Percentiles rank a stretch among this genome's conserved stretches.
Conservation (phyloP, 176 grass and related monocot genomes). For the Canna indica region DNA sequence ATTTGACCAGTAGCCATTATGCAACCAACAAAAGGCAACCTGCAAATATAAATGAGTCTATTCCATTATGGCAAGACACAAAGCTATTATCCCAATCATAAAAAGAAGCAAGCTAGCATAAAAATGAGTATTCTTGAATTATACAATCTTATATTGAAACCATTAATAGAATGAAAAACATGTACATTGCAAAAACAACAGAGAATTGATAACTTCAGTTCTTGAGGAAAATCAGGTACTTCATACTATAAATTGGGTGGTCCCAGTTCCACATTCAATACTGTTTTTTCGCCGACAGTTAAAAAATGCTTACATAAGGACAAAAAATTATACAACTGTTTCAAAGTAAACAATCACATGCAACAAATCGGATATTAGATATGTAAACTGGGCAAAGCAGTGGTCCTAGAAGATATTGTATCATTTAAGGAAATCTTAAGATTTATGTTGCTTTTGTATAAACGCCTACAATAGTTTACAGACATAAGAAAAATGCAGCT, state of each 20-base stretch:
- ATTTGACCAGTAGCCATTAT: slow-evolving; percentile 85
- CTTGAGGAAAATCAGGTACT: background rate
- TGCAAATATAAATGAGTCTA: slow-evolving; percentile 15
- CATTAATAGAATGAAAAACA: background rate
- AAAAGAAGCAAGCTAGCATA: too few relatives aligned
- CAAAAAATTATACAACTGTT: background rate
- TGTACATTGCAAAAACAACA: background rate
- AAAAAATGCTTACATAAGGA: background rate
- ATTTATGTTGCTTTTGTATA: too few relatives aligned
- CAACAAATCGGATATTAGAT: background rate
- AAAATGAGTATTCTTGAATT: too few relatives aligned
- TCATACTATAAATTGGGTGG: background rate
- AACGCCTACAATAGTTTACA: too few relatives aligned
- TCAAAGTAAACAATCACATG: background rate
- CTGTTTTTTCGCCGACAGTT: background rate
- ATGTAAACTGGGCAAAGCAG: background rate
- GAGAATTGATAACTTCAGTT: background rate
- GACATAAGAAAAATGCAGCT: too few relatives aligned
- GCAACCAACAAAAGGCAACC: slow-evolving; percentile 7
- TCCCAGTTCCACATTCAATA: background rate
- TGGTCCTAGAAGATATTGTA: background rate
- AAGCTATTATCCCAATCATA: too few relatives aligned
- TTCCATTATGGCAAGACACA: background rate
- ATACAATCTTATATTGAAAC: background rate
- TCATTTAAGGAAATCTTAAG: background rate